phyloP scores from a whole-genome alignment of 2,329 filamentous ascomycete genomes.

The Pseudogymnoascus sp. region DNA sequence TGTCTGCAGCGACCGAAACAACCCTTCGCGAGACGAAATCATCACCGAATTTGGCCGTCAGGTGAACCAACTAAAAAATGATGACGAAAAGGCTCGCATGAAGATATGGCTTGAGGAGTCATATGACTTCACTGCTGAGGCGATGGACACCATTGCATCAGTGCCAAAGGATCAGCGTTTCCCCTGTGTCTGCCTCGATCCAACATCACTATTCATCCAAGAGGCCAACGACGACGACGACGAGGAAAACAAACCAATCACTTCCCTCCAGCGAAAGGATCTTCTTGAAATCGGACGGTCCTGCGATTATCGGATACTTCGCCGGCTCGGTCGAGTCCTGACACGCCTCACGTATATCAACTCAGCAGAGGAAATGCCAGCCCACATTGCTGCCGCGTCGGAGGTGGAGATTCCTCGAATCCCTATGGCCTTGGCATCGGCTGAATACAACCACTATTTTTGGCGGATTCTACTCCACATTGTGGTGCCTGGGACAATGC shows the following conservation, averaged over 20 bases:
- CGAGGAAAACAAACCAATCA: conserved; percentile 22
- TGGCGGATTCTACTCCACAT: background rate
- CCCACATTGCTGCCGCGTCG: background rate
- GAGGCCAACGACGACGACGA: conserved; percentile 12
- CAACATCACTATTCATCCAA: conserved; percentile 33
- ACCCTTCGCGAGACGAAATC: background rate
- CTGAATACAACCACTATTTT: background rate
- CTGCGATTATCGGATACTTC: conserved; percentile 39
- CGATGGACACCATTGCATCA: conserved; percentile 29
- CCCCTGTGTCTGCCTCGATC: conserved; percentile 42
- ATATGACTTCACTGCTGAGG: conserved; percentile 39
- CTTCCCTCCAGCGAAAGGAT: conserved; percentile 36
- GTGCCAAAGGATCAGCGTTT: conserved; percentile 33
- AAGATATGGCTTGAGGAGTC: conserved; percentile 42
- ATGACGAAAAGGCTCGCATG: conserved; percentile 32
- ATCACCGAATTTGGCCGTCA: background rate
- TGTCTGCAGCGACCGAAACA: conserved; percentile 37
- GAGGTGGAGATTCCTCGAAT: background rate
- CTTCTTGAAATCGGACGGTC: conserved; percentile 44
- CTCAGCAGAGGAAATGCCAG: background rate
- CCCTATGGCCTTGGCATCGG: background rate
- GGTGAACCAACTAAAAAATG: background rate
- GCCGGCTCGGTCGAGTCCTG: conserved; percentile 38
- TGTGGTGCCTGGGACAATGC: background rate
- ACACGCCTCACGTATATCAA: conserved; percentile 31